Percentiles rank a stretch among this genome's conserved stretches.
Conservation (phyloP, 345 rosid genomes). For the Eucalyptus paniculata region DNA sequence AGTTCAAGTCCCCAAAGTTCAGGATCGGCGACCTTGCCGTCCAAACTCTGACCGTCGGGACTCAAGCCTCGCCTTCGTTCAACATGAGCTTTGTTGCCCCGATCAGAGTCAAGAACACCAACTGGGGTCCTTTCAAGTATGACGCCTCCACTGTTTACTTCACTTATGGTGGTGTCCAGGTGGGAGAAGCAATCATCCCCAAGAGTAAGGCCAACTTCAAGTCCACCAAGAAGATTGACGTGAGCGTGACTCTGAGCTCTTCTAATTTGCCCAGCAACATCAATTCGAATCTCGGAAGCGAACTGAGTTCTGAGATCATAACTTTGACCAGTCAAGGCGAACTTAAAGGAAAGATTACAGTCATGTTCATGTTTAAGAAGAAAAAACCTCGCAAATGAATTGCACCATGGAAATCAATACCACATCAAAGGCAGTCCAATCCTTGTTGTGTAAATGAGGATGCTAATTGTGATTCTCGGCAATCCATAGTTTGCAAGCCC, state of each 20-base stretch:
- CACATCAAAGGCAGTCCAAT: neutral
- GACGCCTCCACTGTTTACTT: neutral
- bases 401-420: neutral
- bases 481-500: neutral
- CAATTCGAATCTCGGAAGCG: neutral
- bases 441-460: neutral
- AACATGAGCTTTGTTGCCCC: neutral
- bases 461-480: neutral
- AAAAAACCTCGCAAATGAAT: neutral
- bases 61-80: neutral
- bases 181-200: neutral
- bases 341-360: neutral
- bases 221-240: neutral
- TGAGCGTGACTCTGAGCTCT: neutral
- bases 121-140: conserved; percentile 4
- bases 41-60: neutral
- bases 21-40: neutral
- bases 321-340: neutral
- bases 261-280: neutral
- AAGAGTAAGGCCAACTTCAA: neutral
- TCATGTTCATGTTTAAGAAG: neutral
- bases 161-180: neutral
- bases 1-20: conserved; percentile 9
- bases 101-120: conserved; percentile 4
- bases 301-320: neutral